Percentiles rank a stretch among this genome's conserved stretches.
phyloP scores from a whole-genome alignment of 1,139 yeast species.

The Magnusiomyces paraingens region DNA sequence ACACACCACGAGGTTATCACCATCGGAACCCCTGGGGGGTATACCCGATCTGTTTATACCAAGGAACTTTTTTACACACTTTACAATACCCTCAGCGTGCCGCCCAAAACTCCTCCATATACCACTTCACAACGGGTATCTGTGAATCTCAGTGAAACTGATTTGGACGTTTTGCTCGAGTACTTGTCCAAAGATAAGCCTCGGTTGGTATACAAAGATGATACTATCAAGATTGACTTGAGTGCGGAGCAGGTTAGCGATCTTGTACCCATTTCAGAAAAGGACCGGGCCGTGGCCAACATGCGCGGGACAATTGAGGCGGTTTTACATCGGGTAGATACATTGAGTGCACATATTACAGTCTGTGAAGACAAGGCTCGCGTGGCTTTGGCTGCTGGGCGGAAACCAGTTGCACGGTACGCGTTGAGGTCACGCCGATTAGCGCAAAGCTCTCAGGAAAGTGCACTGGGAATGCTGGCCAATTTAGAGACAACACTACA shows the following conservation, averaged over 20 bases:
- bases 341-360: slow-evolving; percentile 22
- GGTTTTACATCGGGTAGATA: slow-evolving; percentile 25
- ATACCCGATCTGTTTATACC: slow-evolving; percentile 25
- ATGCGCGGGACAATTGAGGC: slow-evolving; percentile 26
- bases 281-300: slow-evolving; percentile 30
- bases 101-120: slow-evolving; percentile 3
- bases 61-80: slow-evolving; percentile 19
- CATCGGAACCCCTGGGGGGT: slow-evolving; percentile 18
- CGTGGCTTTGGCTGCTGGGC: slow-evolving; percentile 20
- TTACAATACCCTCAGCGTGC: slow-evolving; percentile 2
- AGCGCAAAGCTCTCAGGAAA: slow-evolving; percentile 27
- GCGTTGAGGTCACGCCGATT: slow-evolving; percentile 25
- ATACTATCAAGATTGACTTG: slow-evolving; percentile 21
- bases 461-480: slow-evolving; percentile 27
- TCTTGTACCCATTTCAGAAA: slow-evolving; percentile 23
- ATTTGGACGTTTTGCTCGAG: slow-evolving; percentile 26
- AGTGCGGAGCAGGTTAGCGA: slow-evolving; percentile 7
- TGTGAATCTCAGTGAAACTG: slow-evolving; percentile 16
- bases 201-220: slow-evolving; percentile 19
- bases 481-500: slow-evolving; percentile 31
- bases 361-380: slow-evolving; percentile 24
- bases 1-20: slow-evolving; percentile 10
- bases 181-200: slow-evolving; percentile 27
- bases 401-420: slow-evolving; percentile 26
- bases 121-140: not conserved